Evolutionary conservation across 225 moss, liverwort and hornwort species (phyloP).

Genomic region (Marchantia polymorpha): DNA sequence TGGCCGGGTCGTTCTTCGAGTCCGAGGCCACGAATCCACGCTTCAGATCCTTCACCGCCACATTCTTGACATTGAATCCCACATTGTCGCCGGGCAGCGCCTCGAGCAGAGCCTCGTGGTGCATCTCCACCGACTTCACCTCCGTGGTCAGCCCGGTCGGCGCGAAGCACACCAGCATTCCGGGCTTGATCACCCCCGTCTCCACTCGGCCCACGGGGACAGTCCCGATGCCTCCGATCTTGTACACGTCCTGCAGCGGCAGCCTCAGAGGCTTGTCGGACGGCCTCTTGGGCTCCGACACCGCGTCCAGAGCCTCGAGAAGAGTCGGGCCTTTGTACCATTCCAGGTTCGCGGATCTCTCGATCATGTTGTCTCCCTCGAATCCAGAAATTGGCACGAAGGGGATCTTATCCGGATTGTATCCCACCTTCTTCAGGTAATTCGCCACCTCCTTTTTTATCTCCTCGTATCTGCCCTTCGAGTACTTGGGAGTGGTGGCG

Average conservation of each 20-base stretch:
- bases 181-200: constrained; percentile 58
- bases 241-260: constrained; percentile 79
- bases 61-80: constrained; percentile 63
- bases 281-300: constrained; percentile 73
- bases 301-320: constrained; percentile 56
- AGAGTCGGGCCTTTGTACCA: constrained; percentile 84
- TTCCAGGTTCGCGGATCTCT: constrained; percentile 52
- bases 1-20: constrained; percentile 59
- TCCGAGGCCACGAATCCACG: constrained; percentile 58
- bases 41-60: constrained; percentile 60
- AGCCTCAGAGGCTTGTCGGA: constrained; percentile 69
- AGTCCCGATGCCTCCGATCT: constrained; percentile 67
- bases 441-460: constrained; percentile 58
- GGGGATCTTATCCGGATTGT: constrained; percentile 61
- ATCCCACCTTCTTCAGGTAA: constrained; percentile 63
- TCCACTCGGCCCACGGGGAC: constrained; percentile 61
- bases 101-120: constrained; percentile 52
- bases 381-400: constrained; percentile 65
- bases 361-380: constrained; percentile 68
- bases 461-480: constrained; percentile 48
- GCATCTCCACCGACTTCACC: constrained; percentile 64
- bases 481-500: constrained; percentile 79
- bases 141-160: constrained; percentile 63
- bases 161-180: constrained; percentile 52
- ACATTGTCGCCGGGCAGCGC: constrained; percentile 58